Evolutionary conservation across 176 grass and related monocot genomes (phyloP).

Genomic region (Themeda triandra): DNA sequence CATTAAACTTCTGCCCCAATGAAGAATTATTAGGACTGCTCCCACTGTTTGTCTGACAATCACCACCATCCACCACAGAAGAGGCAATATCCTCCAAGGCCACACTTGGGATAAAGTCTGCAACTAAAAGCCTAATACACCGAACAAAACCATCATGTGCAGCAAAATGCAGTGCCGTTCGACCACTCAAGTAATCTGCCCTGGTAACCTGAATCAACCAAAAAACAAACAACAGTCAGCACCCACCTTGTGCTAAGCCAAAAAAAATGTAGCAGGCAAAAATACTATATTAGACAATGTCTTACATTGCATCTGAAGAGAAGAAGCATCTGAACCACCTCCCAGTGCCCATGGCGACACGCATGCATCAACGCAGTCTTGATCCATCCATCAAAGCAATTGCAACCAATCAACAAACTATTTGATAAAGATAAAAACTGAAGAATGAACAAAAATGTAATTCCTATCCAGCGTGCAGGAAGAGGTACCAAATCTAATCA

Average conservation of each 20-base stretch:
- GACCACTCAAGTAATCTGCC: constrained; percentile 81
- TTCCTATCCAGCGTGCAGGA: no score
- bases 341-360: no score
- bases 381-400: constrained; percentile 23
- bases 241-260: background rate
- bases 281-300: constrained; percentile 18
- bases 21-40: constrained; percentile 60
- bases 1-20: constrained; percentile 57
- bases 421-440: constrained; percentile 1
- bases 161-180: constrained; percentile 88
- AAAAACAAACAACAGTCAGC: constrained; percentile 27
- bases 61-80: constrained; percentile 31
- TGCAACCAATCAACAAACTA: constrained; percentile 22
- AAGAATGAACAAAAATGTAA: background rate
- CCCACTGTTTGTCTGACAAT: constrained; percentile 33
- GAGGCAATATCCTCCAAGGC: constrained; percentile 40
- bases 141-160: constrained; percentile 72
- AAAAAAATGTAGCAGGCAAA: background rate
- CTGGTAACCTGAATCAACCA: constrained; percentile 63
- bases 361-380: constrained; percentile 51
- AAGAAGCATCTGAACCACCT: constrained; percentile 33
- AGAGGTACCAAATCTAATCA: background rate
- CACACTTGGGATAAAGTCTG: constrained; percentile 50
- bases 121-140: constrained; percentile 55
- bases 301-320: constrained; percentile 90